Evolutionary conservation across 371 early-diverging fungal species (phyloP), one percentile per base, ranked within the genome.

Genomic region (Circinella umbellata): DNA sequence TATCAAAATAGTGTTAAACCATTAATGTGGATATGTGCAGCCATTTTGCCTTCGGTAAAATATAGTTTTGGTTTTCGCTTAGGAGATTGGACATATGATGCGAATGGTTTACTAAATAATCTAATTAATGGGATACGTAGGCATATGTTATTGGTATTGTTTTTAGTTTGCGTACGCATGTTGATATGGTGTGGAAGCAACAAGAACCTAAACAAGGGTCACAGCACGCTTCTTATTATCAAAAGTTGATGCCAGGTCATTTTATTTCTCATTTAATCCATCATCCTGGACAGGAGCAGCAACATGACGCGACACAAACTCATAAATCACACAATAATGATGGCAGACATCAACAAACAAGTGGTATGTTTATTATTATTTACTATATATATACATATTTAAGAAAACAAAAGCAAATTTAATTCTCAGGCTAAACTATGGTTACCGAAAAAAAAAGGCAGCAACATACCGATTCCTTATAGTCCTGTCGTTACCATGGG

Each of bases 151-250:
- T 97, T 67, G 98, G 96, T n/a, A 85, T 98, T 62, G 92, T 93
- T 85, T 98, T 98, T 69, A 95, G 96, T 65, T 89, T 98, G 55
- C 87, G 91, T 64, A 98, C 98, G 0, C 98, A 98, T 70, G 92
- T 92, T 27, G 88, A 91, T 71, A 90, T 91, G 78, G 95, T 98
- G 55, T 98, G 95, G 88, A 88, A 93, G 73, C 78, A 82, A 36
- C 73, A 80, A 37, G 62, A 73, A 17, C 80, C 76, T 13, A 74
- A 78, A 37, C 64, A 65, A 3, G 68, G 75, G 42, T 70, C 54
- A 13, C 38, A 63, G 7, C 73, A 69, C 27, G 70, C 66, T 35
- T 61, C 15, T 6, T 76, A 78, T 53, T 80, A 82, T 53, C 80
- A 78, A 46, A 69, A 76, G 61, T 38, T 81, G 47, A 67, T 82